These are phyloP conservation scores for Backusella macrospora DNA, from an alignment of 192 early-diverging fungal species.

Conservation along the genomic window DNA sequence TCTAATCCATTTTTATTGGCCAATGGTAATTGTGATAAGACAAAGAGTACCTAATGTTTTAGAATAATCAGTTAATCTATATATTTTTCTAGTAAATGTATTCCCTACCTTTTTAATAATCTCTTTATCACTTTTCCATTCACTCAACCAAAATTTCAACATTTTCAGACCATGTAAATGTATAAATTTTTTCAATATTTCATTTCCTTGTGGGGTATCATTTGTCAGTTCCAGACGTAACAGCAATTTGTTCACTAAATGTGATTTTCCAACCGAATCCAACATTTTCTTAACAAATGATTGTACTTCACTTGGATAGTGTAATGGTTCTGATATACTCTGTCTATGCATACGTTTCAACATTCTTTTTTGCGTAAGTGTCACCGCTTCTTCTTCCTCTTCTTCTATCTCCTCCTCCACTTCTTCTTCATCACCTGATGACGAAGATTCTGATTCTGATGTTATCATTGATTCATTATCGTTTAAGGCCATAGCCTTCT, in stretches of 20 bases:
- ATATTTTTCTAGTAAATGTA: not conserved
- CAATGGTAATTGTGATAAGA: constrained; percentile 79
- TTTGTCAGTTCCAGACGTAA: constrained; percentile 66
- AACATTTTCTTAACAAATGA: constrained; percentile 76
- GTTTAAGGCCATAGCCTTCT: constrained; percentile 55
- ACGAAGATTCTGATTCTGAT: constrained; percentile 46
- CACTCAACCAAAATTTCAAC: constrained; percentile 73
- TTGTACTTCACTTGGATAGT: constrained; percentile 73
- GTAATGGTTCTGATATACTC: constrained; percentile 50
- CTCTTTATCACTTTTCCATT: constrained; percentile 62
- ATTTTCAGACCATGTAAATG: constrained; percentile 73
- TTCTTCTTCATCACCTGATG: constrained; percentile 33
- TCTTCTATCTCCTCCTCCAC: constrained; percentile 10
- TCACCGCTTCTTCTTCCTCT: constrained; percentile 49
- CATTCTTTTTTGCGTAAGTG: constrained; percentile 41
- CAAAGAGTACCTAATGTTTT: constrained; percentile 38
- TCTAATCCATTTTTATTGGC: constrained; percentile 78
- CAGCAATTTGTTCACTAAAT: constrained; percentile 60
- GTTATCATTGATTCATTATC: constrained; percentile 42
- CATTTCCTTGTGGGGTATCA: constrained; percentile 21
- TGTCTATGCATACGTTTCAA: constrained; percentile 34
- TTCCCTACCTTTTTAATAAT: constrained; percentile 61
- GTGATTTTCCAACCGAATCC: constrained; percentile 54
- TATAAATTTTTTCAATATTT: constrained; percentile 62
- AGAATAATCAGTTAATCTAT: not conserved